Evolutionary conservation across 441 rosid genomes (phyloP), one percentile per base, ranked within the genome.

Genomic region (Corymbia calophylla): DNA sequence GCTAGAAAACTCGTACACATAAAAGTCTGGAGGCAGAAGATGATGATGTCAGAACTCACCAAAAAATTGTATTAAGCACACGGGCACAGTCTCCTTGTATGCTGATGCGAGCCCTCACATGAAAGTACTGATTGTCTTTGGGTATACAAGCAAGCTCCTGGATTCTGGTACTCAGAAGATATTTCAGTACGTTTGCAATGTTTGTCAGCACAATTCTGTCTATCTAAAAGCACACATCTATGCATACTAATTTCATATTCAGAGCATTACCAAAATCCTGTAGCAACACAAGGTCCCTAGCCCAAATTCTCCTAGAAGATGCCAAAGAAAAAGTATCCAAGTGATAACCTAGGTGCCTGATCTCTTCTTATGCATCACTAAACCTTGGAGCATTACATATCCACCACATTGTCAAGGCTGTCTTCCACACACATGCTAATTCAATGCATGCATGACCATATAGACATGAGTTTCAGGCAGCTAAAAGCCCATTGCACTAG

Each of bases 101-200:
- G 93, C 89, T 60, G 94, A 92, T 96, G 97, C 5, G 97, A 96
- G 88, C 99, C 99, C 80, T 96, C 99, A 91, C 99, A 97, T 44
- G 99, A 95, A 84, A 97, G 94, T 93, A 96, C 88, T 23, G 99
- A 94, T 87, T 96, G 95, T 39, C 95, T 94, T 89, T 92, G 93
- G n/a, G 97, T 95, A 90, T 94, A 97, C 92, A 98, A 93, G 94
- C 99, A 98, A 73, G 98, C 97, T 88, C 97, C 98, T 4, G 99
- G 99, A 91, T 95, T 95, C 99, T 97, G 96, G 86, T 90, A 91
- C 89, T 84, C 58, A 89, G 44, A 89, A 51, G 86, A 21, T 87
- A 60, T 39, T 47, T 31, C 80, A 55, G 54, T 58, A 56, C 64
- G 49, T 17, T 9, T 80, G 85, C 62, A 51, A 54, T 53, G 10